These are phyloP conservation scores for Cicer cuneatum DNA, from an alignment of 306 rosid genomes.

Conservation along the genomic window DNA sequence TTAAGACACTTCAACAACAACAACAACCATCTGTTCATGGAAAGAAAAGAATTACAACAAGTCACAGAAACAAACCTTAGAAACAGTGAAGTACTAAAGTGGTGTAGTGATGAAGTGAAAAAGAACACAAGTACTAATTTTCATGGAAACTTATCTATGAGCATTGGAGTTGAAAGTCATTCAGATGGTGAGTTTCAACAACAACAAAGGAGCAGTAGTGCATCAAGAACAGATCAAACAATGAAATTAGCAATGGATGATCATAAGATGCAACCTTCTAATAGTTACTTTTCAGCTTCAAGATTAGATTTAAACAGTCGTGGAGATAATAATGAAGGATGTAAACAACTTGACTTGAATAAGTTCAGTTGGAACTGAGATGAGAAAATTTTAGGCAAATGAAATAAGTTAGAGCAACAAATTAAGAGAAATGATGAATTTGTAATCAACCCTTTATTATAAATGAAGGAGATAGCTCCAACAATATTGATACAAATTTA, in stretches of 20 bases:
- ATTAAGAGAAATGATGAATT: constrained; percentile 39
- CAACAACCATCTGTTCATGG: constrained; percentile 50
- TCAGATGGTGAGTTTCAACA: constrained; percentile 47
- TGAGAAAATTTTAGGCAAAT: constrained; percentile 45
- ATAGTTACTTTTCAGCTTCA: constrained; percentile 53
- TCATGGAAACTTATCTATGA: constrained; percentile 60
- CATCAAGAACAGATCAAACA: constrained; percentile 41
- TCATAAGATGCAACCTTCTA: constrained; percentile 49
- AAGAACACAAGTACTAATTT: constrained; percentile 41
- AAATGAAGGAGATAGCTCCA: constrained; percentile 39
- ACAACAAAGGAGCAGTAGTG: constrained; percentile 35
- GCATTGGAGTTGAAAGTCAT: constrained; percentile 57
- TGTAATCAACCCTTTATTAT: constrained; percentile 24
- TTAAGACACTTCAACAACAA: constrained; percentile 53
- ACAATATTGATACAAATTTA: constrained; percentile 27
- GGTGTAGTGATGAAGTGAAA: constrained; percentile 54
- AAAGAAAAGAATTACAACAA: constrained; percentile 45
- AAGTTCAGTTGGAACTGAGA: constrained; percentile 71
- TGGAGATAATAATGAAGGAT: constrained; percentile 69
- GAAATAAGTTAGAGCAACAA: constrained; percentile 45
- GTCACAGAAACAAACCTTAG: constrained; percentile 21
- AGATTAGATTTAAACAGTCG: constrained; percentile 74
- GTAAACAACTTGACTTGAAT: constrained; percentile 65
- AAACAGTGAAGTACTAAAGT: constrained; percentile 37
- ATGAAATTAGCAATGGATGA: constrained; percentile 42